phyloP scores from a whole-genome alignment of 495 filamentous ascomycete species.

The Bryoglossum gracile region DNA sequence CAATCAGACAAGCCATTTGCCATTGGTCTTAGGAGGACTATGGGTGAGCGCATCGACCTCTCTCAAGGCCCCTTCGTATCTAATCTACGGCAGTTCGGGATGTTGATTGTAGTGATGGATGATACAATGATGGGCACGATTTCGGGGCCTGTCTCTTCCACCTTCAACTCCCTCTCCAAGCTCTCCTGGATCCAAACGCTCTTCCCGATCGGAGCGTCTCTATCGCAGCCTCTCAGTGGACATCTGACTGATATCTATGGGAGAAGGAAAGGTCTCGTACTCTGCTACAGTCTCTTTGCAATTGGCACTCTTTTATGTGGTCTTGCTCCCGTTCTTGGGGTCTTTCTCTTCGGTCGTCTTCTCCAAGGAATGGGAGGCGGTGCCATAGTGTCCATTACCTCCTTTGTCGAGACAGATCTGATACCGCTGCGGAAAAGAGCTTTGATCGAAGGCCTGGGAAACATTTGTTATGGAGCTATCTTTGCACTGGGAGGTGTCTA shows the following conservation, averaged over 20 bases:
- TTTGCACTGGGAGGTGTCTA: slow-evolving; percentile 64
- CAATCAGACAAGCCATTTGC: too few species aligned
- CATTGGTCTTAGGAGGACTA: neutral
- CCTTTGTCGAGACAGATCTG: slow-evolving; percentile 73
- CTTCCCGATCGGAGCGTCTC: neutral
- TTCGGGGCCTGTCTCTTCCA: neutral
- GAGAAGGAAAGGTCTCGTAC: neutral
- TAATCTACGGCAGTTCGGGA: neutral
- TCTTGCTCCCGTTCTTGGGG: neutral
- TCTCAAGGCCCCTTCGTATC: neutral
- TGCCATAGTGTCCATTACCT: slow-evolving; percentile 68
- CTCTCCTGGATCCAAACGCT: slow-evolving; percentile 1
- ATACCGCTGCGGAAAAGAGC: slow-evolving; percentile 74
- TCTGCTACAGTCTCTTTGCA: neutral
- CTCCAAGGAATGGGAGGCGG: slow-evolving; percentile 80
- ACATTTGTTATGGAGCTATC: slow-evolving; percentile 63
- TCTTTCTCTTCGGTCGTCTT: slow-evolving; percentile 51
- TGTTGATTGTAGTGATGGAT: slow-evolving; percentile 1
- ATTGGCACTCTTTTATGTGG: slow-evolving; percentile 4
- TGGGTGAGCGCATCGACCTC: slow-evolving; percentile 1
- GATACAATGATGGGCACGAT: slow-evolving; percentile 4
- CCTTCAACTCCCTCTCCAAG: slow-evolving; percentile 1
- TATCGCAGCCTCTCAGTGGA: neutral
- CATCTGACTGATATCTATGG: slow-evolving; percentile 5
- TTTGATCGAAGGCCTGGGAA: slow-evolving; percentile 75